Evolutionary conservation across 768 basidiomycete species (phyloP).

Genomic region (Lactarius pseudohatsudake): DNA sequence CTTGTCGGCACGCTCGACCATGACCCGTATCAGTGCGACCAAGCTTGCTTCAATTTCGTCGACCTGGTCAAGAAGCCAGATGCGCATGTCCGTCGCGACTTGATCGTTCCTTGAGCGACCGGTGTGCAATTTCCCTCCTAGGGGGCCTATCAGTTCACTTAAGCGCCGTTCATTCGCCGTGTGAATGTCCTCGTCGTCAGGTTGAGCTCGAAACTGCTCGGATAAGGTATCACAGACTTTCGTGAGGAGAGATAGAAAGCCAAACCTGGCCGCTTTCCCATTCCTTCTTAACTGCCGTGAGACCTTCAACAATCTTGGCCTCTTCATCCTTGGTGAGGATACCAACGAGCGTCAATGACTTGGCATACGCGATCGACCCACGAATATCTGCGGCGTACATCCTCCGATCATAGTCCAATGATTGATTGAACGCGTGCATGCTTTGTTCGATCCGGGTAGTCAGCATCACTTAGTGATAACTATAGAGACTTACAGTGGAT

Average conservation of each 20-base stretch:
- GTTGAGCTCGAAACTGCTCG: conserved; percentile 65
- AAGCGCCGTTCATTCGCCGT: conserved; percentile 96
- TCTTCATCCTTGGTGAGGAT: conserved; percentile 83
- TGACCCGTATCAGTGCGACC: conserved; percentile 78
- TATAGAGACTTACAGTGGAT: conserved; percentile 64
- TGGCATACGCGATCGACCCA: conserved; percentile 96
- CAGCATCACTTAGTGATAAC: conserved; percentile 9
- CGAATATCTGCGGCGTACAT: conserved; percentile 92
- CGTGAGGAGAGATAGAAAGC: conserved; percentile 32
- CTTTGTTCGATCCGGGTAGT: conserved; percentile 40
- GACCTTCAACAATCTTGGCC: conserved; percentile 66
- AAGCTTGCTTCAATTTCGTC: conserved; percentile 63
- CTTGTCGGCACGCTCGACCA: conserved; percentile 90
- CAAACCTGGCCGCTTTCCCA: conserved; percentile 77
- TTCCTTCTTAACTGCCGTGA: conserved; percentile 74
- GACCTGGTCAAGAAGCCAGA: conserved; percentile 89
- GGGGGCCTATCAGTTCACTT: conserved; percentile 87
- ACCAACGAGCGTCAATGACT: conserved; percentile 74
- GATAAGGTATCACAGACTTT: not conserved
- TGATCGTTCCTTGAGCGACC: conserved; percentile 98
- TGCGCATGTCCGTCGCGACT: conserved; percentile 96
- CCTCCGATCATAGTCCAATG: conserved; percentile 88
- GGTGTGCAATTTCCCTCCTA: conserved; percentile 96
- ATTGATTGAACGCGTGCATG: conserved; percentile 98
- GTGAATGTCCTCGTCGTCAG: conserved; percentile 98